Evolutionary conservation across 116 monocot species (phyloP).

Genomic region (Papilionanthe hybrid): DNA sequence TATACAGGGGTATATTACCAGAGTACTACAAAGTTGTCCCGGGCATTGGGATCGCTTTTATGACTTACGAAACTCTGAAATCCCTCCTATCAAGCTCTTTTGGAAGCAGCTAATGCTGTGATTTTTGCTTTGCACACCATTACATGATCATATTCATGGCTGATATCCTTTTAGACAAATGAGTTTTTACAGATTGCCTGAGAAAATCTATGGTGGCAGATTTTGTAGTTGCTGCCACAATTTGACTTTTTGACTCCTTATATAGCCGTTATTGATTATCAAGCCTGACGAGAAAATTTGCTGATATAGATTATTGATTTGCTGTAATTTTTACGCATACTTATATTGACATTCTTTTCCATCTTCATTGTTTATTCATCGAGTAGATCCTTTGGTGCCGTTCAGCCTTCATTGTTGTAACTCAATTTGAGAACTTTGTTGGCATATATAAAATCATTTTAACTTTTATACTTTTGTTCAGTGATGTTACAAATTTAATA

Average conservation of each 20-base stretch:
- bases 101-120: conserved; percentile 11
- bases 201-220: conserved; percentile 3
- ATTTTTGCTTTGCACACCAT: neutral
- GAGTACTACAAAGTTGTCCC: conserved; percentile 96
- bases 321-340: neutral
- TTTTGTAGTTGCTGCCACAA: conserved; percentile 12
- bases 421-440: too few relatives aligned
- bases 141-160: too few relatives aligned
- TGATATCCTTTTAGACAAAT: neutral
- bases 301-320: conserved; percentile 8
- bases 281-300: neutral
- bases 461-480: too few relatives aligned
- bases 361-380: neutral
- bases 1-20: conserved; percentile 92
- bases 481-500: too few relatives aligned
- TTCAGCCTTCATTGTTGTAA: neutral
- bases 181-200: neutral
- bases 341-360: neutral
- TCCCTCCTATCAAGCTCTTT: conserved; percentile 22
- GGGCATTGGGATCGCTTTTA: conserved; percentile 79
- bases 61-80: conserved; percentile 85
- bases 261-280: neutral
- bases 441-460: too few relatives aligned
- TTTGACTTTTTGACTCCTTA: neutral
- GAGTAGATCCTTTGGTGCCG: neutral